phyloP scores from a whole-genome alignment of 2,329 filamentous ascomycete species.

The Alternaria longipes region DNA sequence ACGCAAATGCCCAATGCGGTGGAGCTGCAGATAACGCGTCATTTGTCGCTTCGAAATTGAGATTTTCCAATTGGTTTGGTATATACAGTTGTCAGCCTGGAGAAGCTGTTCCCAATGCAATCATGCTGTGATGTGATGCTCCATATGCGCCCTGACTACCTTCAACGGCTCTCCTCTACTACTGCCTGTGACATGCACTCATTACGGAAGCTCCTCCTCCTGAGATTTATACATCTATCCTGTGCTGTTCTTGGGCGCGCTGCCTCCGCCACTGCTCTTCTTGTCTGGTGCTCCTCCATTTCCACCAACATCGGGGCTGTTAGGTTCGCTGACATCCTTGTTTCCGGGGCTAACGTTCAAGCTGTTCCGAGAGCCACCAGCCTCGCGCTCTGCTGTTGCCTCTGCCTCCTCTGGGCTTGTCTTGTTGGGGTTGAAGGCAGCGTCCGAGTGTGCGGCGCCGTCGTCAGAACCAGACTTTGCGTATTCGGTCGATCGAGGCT shows the following conservation, averaged over 20 bases:
- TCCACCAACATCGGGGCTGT: slow-evolving; percentile 51
- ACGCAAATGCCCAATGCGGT: slow-evolving; percentile 4
- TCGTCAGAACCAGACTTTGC: slow-evolving; percentile 73
- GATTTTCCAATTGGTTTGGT: not conserved
- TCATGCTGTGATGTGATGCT: slow-evolving; percentile 10
- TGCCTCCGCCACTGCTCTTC: slow-evolving; percentile 48
- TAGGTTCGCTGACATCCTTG: slow-evolving; percentile 63
- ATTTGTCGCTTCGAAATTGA: not conserved
- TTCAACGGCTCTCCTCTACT: not conserved
- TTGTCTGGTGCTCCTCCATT: slow-evolving; percentile 47
- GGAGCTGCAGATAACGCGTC: not conserved
- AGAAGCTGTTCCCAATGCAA: slow-evolving; percentile 1
- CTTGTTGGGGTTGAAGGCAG: slow-evolving; percentile 74
- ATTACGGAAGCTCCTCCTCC: not conserved
- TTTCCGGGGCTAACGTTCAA: slow-evolving; percentile 70
- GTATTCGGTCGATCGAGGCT: slow-evolving; percentile 72
- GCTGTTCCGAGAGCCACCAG: slow-evolving; percentile 45
- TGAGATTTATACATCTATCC: slow-evolving; percentile 12
- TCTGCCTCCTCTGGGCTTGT: slow-evolving; percentile 72
- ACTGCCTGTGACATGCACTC: not conserved
- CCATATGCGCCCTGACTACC: not conserved
- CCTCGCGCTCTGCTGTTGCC: slow-evolving; percentile 48
- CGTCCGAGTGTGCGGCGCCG: slow-evolving; percentile 63
- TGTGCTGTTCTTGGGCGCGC: slow-evolving; percentile 46
- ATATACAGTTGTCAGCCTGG: not conserved